Evolutionary conservation across 306 rosid species (phyloP), one percentile per base, ranked within the genome.

Genomic region (Purshia tridentata): DNA sequence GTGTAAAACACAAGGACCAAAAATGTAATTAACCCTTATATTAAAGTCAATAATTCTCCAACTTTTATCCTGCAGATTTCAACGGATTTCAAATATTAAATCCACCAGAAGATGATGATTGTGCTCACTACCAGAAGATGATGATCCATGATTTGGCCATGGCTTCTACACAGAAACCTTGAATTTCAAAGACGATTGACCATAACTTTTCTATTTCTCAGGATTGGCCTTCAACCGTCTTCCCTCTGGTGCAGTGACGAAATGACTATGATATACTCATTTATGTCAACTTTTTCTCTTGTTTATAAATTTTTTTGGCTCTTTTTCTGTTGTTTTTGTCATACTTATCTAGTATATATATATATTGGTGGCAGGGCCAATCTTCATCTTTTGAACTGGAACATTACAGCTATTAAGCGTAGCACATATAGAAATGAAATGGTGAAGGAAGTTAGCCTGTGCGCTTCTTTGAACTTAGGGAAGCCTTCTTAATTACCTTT

Each of bases 211-310:
- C 67, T 1, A 62, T 87, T 46, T 69, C 80, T 59, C 96, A 88
- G 35, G 45, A 39, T 22, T 89, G 90, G 92, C 79, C 85, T 69
- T 81, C 79, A 6, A 65, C 75, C 22, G 4, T 87, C 15, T 81
- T 87, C 64, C 82, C 96, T 29, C 4, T 88, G 37, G 62, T 60
- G 6, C 74, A 77, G 65, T 92, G 95, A 92, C 81, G 56, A 60
- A 61, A 70, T 4, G 74, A 83, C 78, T 88, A 85, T 20, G 95
- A 95, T 92, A 50, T 9, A 12, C 65, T 29, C n/a, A 14, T 7
- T 54, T 56, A 3, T 8, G 11, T 69, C 44, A 57, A n/a, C 40
- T 67, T 49, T 5, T 1, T 56, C n/a, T n/a, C n/a, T 44, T 1
- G 39, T 47, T n/a, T 14, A 37, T 64, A 10, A 29, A 9, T 39